These are phyloP conservation scores for Pilasporangium apinafurcum DNA, from an alignment of 352 stramenopile genomes.

Conservation along the genomic window DNA sequence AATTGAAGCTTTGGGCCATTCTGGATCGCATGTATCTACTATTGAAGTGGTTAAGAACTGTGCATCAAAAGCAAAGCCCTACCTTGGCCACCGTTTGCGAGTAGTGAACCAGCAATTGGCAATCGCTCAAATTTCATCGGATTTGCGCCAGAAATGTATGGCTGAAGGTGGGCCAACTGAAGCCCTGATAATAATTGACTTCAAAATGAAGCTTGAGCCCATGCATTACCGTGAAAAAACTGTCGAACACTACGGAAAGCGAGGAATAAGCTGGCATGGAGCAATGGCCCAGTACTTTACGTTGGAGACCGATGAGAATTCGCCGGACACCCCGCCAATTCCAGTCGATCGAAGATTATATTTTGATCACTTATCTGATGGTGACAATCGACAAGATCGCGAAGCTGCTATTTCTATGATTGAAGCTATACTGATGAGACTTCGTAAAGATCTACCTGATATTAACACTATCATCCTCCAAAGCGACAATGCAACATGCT, in stretches of 20 bases:
- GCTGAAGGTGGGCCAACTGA: conserved; percentile 4
- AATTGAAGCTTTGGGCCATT: conserved; percentile 4
- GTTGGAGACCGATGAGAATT: neutral
- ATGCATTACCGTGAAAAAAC: conserved; percentile 21
- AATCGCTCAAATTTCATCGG: neutral
- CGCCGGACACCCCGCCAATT: neutral
- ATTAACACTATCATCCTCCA: conserved; percentile 13
- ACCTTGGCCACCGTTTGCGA: conserved; percentile 11
- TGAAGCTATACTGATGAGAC: conserved; percentile 16
- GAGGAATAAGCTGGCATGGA: conserved; percentile 23
- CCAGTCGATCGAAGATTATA: conserved; percentile 10
- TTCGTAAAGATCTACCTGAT: conserved; percentile 7
- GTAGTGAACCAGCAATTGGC: conserved; percentile 13
- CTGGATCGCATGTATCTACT: conserved; percentile 1
- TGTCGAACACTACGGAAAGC: conserved; percentile 22
- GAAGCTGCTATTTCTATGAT: conserved; percentile 12
- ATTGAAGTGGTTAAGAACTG: too few species aligned
- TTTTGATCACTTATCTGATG: conserved; percentile 12
- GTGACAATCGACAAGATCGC: conserved; percentile 20
- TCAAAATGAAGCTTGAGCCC: conserved; percentile 30
- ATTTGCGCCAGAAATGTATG: neutral
- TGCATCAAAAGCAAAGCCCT: too few species aligned
- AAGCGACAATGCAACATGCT: conserved; percentile 22
- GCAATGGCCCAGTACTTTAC: conserved; percentile 11
- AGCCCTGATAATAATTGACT: conserved; percentile 20